Evolutionary conservation across 2,329 filamentous ascomycete genomes (phyloP), one percentile per base, ranked within the genome.

Genomic region (Cordyceps cicadae): DNA sequence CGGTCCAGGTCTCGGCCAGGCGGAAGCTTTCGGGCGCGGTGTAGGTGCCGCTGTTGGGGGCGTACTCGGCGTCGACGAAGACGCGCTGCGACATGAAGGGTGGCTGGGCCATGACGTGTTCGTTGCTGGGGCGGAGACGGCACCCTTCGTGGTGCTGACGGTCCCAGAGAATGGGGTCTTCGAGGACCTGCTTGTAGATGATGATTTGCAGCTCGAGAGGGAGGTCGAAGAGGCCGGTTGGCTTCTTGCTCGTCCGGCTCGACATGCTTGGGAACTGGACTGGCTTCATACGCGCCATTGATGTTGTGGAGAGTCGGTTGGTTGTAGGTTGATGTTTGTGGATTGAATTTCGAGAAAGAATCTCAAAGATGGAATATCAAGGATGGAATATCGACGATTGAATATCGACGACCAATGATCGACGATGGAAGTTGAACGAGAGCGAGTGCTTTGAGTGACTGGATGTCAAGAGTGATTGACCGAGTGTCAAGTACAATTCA

Each of bases 221-320:
- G 5, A 53, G 19, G 34, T 39, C 17, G 9, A 53, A 14, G 34
- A 53, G 50, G 8, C 15, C 19, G 50, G 17, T 24, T n/a, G 32
- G 34, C 50, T 53, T 14, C 50, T 11, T 46, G 43, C n/a, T n/a
- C n/a, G 43, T 9, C 76, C 1, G 15, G 1, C 8, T n/a, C 6
- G 14, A 15, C 34, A 37, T 37, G 34, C 12, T 37, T 11, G 1
- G 34, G 3, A 9, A 14, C 34, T 37, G 9, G 34, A 37, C 8
- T 15, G 3, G 39, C 15, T 12, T 15, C 15, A 2, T 43, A 7
- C 15, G 8, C 14, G 39, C 12, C 39, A 37, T 37, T 11, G 34
- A 2, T 37, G 3, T 11, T 11, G 34, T 37, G 2, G 34, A 34
- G 32, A 34, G 32, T 34, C 3, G 26, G 26, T 29, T 24, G 24